These are phyloP conservation scores for Sistotremastrum suecicum DNA, from an alignment of 768 basidiomycete species.

Conservation along the genomic window DNA sequence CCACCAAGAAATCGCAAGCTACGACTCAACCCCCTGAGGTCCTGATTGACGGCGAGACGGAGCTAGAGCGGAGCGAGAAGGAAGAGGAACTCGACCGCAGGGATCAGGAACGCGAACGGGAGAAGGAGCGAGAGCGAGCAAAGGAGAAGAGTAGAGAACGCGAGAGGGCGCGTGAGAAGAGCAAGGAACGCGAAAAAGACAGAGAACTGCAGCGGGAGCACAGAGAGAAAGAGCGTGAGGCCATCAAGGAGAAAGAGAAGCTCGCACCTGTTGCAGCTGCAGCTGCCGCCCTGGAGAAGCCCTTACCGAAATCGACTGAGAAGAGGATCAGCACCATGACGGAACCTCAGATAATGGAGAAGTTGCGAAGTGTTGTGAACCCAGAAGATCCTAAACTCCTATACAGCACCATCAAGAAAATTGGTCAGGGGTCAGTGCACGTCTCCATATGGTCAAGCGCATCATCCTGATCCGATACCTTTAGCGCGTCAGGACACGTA, in stretches of 20 bases:
- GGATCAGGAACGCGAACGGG: slow-evolving; percentile 7
- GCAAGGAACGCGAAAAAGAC: slow-evolving; percentile 12
- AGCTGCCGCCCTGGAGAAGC: slow-evolving; percentile 39
- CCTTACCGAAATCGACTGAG: slow-evolving; percentile 50
- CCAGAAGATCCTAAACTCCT: slow-evolving; percentile 76
- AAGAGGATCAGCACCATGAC: slow-evolving; percentile 93
- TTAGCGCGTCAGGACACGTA: slow-evolving; percentile 91
- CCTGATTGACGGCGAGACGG: background rate
- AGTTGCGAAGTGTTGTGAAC: slow-evolving; percentile 77
- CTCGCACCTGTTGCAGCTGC: slow-evolving; percentile 59
- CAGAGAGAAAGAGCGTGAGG: slow-evolving; percentile 24
- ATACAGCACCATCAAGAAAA: slow-evolving; percentile 97
- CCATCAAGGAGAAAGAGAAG: slow-evolving; percentile 27
- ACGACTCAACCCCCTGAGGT: background rate
- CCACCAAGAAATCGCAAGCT: slow-evolving; percentile 37
- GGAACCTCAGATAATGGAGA: slow-evolving; percentile 97
- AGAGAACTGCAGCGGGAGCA: slow-evolving; percentile 18
- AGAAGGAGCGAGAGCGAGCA: slow-evolving; percentile 22
- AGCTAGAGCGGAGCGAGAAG: background rate
- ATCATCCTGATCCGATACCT: slow-evolving; percentile 9
- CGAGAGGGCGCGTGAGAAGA: slow-evolving; percentile 18
- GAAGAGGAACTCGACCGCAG: background rate
- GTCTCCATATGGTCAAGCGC: background rate
- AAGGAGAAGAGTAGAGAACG: slow-evolving; percentile 11
- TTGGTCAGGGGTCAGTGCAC: slow-evolving; percentile 82